Base-by-base conservation (phyloP, 1,284 basidiomycete species). In the Anthracocystis setariae region DNA sequence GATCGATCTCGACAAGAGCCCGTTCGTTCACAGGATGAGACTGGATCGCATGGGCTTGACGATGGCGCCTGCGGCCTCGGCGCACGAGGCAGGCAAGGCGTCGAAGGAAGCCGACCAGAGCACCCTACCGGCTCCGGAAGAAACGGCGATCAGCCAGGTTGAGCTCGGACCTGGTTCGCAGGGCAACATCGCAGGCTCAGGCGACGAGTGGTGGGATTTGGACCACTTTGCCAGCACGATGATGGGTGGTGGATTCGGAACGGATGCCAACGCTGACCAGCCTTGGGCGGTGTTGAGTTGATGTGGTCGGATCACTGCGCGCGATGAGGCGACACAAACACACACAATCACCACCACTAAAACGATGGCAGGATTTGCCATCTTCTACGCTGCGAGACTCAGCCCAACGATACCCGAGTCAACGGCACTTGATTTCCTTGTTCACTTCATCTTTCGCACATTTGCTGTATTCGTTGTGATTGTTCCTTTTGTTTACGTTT, bases 181-280 rank as follows among this genome's bases (percentile, higher is more conserved):
- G 33, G 61, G 57, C 53, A 52, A 52, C 52, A 57, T 58, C 37
- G 70, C 60, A 54, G 58, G 59, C 62, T 66, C 61, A 18, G 62
- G 66, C 47, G 66, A 69, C 33, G 66, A 73, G 13, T 73, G 71
- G 71, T 73, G 71, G 71, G 71, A 73, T 27, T 21, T 69, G 58
- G 71, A 73, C 44, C 71, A 73, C 55, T 73, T 73, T 47, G 60
- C 50, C 46, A 64, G 58, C 48, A 59, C 56, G n/a, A 54, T 54
- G n/a, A 54, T 54, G 38, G 59, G 53, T n/a, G 62, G 62, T 8
- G 62, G 45, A 10, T 63, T 62, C 33, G 69, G 64, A 35, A 50
- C 58, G 23, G 68, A 71, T 33, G 55, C 52, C 55, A 69, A 58
- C 35, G 53, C 67, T 9, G 69, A 72, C 39, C 69, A 72, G 56